Evolutionary conservation across 1,139 yeast genomes (phyloP).

Genomic region (Debaryomyces coudertii): DNA sequence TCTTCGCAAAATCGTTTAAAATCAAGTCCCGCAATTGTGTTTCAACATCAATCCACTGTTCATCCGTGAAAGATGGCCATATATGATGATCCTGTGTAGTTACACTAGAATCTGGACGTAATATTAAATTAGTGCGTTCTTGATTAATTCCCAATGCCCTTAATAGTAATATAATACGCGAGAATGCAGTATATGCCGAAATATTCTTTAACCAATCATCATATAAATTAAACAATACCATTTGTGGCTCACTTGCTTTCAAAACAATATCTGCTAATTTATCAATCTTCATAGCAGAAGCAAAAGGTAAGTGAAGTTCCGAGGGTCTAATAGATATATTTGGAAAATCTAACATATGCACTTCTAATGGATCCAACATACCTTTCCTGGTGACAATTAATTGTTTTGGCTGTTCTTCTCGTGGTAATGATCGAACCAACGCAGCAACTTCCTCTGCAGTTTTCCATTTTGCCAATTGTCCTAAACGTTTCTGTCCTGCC

Average conservation of each 20-base stretch:
- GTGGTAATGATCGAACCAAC: slow-evolving; percentile 81
- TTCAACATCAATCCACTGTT: slow-evolving; percentile 93
- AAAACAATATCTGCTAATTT: slow-evolving; percentile 78
- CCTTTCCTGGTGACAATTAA: slow-evolving; percentile 89
- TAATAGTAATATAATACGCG: slow-evolving; percentile 76
- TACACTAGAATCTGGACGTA: slow-evolving; percentile 74
- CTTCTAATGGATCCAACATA: slow-evolving; percentile 92
- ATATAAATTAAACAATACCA: slow-evolving; percentile 86
- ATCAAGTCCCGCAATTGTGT: slow-evolving; percentile 86
- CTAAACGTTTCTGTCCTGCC: slow-evolving; percentile 95
- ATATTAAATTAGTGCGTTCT: slow-evolving; percentile 74
- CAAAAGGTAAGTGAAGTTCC: slow-evolving; percentile 87
- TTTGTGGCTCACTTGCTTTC: slow-evolving; percentile 89
- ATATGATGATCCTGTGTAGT: slow-evolving; percentile 77
- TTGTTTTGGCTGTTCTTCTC: slow-evolving; percentile 94
- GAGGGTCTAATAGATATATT: slow-evolving; percentile 88
- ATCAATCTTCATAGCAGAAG: slow-evolving; percentile 80
- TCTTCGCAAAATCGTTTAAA: slow-evolving; percentile 80
- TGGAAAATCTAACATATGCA: slow-evolving; percentile 96
- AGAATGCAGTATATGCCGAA: slow-evolving; percentile 92
- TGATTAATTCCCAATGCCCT: slow-evolving; percentile 79
- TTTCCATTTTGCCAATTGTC: slow-evolving; percentile 96
- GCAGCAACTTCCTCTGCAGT: slow-evolving; percentile 98
- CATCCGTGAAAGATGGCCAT: slow-evolving; percentile 90
- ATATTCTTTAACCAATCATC: slow-evolving; percentile 91